Base-by-base conservation (phyloP, 805 yeast species). In the Vanderwaltozyma yarrowii region DNA sequence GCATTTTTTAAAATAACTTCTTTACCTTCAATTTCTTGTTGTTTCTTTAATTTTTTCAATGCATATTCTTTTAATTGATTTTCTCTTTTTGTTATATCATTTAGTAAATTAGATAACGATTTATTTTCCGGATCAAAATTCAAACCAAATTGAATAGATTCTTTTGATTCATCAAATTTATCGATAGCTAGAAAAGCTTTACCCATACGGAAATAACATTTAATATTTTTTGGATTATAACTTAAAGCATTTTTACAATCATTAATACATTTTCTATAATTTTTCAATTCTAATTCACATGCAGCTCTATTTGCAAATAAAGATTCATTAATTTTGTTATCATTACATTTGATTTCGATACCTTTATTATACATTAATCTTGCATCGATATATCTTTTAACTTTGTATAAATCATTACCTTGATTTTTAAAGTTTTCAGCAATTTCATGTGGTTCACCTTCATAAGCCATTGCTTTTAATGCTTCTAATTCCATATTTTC, bases 361-460 rank as follows among this genome's bases (percentile, higher is more conserved):
- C 94, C 97, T 54, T 83, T 78, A 25, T 79, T 77, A 52, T 92
- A 92, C 51, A 67, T 80, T 38, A 75, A 80, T 30, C 84, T 66
- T 0, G 98, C 98, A 45, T 76, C 75, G 39, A 73, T 70, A 61
- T 73, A 92, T 50, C 78, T 75, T 49, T 80, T 84, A 9, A 65
- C 65, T 56, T 75, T 79, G 62, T 71, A 92, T 41, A 83, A 73
- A 13, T 86, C 96, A 58, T 94, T 92, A 5, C 98, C 99, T 56
- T 89, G 96, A 43, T 74, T 78, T 45, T 87, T 86, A 66, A 88
- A 92, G 53, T 87, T 88, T 18, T 74, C 69, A 4, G 96, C 96
- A 26, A 87, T 67, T 53, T 92, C 98, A 51, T 81, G 78, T 0
- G 96, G 96, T 45, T 86, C 95, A 32, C 97, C 98, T 35, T 92